Percentiles rank a stretch among this genome's conserved stretches.
Evolutionary conservation across 2,329 filamentous ascomycete genomes (phyloP).

Genomic region (Fulvia fulva): DNA sequence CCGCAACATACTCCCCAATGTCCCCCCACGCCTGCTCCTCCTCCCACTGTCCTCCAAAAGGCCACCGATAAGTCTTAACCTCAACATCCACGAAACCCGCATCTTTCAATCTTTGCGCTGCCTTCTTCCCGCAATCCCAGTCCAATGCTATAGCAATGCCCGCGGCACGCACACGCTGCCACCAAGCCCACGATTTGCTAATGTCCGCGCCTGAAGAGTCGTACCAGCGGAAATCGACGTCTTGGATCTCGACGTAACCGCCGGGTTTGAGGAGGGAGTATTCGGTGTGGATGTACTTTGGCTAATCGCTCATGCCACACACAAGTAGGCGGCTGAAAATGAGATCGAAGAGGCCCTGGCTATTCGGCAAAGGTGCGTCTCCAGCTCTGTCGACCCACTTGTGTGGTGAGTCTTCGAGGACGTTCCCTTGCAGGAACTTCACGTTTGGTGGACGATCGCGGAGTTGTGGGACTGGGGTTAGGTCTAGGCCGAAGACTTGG

Average conservation of each 20-base stretch:
- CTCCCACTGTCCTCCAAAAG: constrained; percentile 9
- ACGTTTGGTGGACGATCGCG: constrained; percentile 10
- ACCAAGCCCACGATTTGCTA: constrained; percentile 18
- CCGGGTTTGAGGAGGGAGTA: constrained; percentile 16
- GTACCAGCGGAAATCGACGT: constrained; percentile 16
- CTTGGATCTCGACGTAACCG: constrained; percentile 22
- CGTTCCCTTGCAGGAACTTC: constrained; percentile 14
- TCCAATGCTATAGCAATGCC: constrained; percentile 12
- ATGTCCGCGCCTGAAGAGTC: constrained; percentile 3
- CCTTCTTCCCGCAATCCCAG: constrained; percentile 9
- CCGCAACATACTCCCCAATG: constrained; percentile 12
- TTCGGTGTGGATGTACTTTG: constrained; percentile 12
- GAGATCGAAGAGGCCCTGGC: constrained; percentile 14
- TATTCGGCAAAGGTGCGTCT: neutral
- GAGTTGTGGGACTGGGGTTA: constrained; percentile 24
- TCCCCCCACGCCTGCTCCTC: constrained; percentile 7
- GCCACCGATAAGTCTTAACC: constrained; percentile 17
- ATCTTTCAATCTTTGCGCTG: constrained; percentile 12
- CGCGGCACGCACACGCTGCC: neutral
- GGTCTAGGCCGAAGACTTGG: constrained; percentile 36
- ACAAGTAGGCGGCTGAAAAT: constrained; percentile 24
- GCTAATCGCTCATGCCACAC: constrained; percentile 22
- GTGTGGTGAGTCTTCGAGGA: constrained; percentile 1
- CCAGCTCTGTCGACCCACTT: neutral
- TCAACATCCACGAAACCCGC: constrained; percentile 21